These are phyloP conservation scores for Massariosphaeria phaeospora DNA, from an alignment of 495 filamentous ascomycete species.

Conservation along the genomic window DNA sequence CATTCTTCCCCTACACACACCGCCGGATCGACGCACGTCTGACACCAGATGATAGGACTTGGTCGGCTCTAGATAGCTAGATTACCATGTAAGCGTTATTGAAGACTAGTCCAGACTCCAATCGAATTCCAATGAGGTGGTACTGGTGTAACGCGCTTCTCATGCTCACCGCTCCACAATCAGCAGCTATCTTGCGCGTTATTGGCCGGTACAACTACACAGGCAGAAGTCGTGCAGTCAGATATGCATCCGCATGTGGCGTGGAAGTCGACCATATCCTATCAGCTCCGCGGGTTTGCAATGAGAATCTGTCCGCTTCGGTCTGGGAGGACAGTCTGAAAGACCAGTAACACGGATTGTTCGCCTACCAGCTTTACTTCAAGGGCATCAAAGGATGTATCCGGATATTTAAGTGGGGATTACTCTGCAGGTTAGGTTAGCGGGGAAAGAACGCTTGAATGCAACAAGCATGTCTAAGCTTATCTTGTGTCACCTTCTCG, in stretches of 20 bases:
- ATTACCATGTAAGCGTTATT: background rate
- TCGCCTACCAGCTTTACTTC: too few species aligned
- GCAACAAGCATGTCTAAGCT: background rate
- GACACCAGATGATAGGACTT: background rate
- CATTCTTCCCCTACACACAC: background rate
- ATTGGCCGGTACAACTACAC: too few species aligned
- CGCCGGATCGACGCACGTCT: background rate
- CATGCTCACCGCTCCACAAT: too few species aligned
- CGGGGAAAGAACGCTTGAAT: background rate
- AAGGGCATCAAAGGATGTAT: background rate
- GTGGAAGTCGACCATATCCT: too few species aligned
- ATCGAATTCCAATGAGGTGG: too few species aligned
- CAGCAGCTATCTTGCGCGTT: too few species aligned
- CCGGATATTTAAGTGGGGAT: background rate
- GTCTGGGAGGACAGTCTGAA: too few species aligned
- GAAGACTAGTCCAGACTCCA: background rate
- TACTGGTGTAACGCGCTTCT: too few species aligned
- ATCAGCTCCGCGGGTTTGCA: background rate
- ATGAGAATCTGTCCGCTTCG: background rate
- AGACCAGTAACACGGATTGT: too few species aligned
- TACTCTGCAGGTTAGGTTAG: background rate
- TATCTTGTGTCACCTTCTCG: constrained; percentile 18
- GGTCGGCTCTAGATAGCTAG: background rate
- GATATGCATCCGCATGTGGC: too few species aligned
- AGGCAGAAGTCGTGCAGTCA: too few species aligned